These are phyloP conservation scores for Ceratobasidium sp. DNA, from an alignment of 1,284 basidiomycete genomes.

Conservation along the genomic window DNA sequence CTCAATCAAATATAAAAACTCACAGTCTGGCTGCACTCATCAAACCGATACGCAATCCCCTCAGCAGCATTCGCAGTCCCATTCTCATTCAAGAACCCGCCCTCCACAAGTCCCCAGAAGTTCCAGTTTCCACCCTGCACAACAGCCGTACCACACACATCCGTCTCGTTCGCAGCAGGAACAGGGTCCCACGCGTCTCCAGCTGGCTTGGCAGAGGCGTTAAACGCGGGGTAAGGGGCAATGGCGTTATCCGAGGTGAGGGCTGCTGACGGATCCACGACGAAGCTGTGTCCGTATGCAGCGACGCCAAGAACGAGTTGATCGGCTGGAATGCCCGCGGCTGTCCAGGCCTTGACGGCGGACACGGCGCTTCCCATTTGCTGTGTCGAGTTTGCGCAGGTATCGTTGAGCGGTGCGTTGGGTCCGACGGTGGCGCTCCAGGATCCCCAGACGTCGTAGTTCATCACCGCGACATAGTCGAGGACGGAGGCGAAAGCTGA, in stretches of 20 bases:
- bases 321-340: conserved; percentile 63
- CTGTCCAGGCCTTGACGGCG: conserved; percentile 61
- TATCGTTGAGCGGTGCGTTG: conserved; percentile 64
- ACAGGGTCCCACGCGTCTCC: conserved; percentile 71
- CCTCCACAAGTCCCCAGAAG: conserved; percentile 71
- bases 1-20: conserved; percentile 52
- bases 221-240: conserved; percentile 64
- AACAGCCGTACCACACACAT: conserved; percentile 66
- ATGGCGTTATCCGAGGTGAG: conserved; percentile 19
- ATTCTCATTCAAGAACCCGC: conserved; percentile 66
- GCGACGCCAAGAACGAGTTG: conserved; percentile 66
- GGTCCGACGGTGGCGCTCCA: conserved; percentile 61
- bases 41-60: conserved; percentile 68
- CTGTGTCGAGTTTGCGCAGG: conserved; percentile 57
- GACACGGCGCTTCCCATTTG: conserved; percentile 49
- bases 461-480: conserved; percentile 68
- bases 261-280: conserved; percentile 22
- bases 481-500: conserved; percentile 61
- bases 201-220: conserved; percentile 59
- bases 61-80: conserved; percentile 61
- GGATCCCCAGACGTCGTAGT: conserved; percentile 65
- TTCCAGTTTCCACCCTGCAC: conserved; percentile 67
- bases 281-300: conserved; percentile 51
- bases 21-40: conserved; percentile 77
- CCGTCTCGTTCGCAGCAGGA: conserved; percentile 57